Base-by-base conservation (phyloP, 305 asterid species). In the Solanum aculeatissimum region DNA sequence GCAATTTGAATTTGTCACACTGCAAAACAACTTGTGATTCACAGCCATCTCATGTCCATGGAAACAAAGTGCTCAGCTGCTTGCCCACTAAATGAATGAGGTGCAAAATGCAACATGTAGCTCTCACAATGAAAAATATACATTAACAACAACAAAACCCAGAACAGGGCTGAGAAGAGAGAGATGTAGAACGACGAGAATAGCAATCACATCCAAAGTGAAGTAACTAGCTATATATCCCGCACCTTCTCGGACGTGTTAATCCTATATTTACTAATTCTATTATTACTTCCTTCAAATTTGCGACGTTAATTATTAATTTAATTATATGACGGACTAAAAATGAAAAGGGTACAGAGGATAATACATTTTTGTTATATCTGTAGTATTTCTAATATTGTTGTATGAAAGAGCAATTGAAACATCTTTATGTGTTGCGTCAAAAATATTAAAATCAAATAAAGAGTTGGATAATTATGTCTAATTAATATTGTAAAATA, bases 221-320 rank as follows among this genome's bases (percentile, higher is more conserved):
- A 77, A 49, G 65, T 51, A 18, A 25, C 45, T 25, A 49, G 27
- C 45, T 51, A 77, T 29, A 77, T 45, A 23, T 45, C 29, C 49
- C 51, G 83, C 25, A 94, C 98, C 98, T 95, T 89, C 91, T 90
- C n/a, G n/a, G n/a, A n/a, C n/a, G n/a, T n/a, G n/a, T n/a, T n/a
- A n/a, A n/a, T n/a, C n/a, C n/a, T n/a, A n/a, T n/a, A n/a, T n/a
- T n/a, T n/a, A n/a, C n/a, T n/a, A n/a, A n/a, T n/a, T n/a, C n/a
- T n/a, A n/a, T n/a, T n/a, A n/a, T n/a, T n/a, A n/a, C n/a, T n/a
- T n/a, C n/a, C n/a, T n/a, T n/a, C n/a, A n/a, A n/a, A n/a, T n/a
- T n/a, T n/a, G n/a, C n/a, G n/a, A n/a, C n/a, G n/a, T n/a, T n/a
- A n/a, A n/a, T n/a, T n/a, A n/a, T n/a, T n/a, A n/a, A n/a, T n/a